Evolutionary conservation across 768 basidiomycete genomes (phyloP).

Genomic region (Russula dissimulans): DNA sequence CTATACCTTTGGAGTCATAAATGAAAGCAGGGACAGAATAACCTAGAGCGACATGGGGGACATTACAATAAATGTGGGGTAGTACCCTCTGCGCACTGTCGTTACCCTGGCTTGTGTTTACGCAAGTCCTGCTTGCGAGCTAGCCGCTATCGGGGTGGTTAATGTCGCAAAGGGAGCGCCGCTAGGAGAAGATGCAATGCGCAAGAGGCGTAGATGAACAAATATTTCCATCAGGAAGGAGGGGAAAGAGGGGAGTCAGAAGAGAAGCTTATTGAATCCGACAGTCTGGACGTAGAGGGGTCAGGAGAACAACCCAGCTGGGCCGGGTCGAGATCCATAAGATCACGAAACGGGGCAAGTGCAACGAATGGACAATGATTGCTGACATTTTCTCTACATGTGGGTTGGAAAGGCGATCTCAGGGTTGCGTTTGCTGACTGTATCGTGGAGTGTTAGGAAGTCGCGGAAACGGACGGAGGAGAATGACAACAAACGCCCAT

Average conservation of each 20-base stretch:
- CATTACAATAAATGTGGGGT: slow-evolving; percentile 12
- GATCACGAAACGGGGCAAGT: slow-evolving; percentile 14
- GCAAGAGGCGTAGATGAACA: slow-evolving; percentile 18
- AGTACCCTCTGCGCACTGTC: neutral
- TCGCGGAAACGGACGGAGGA: slow-evolving; percentile 18
- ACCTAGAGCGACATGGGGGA: slow-evolving; percentile 9
- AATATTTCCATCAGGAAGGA: slow-evolving; percentile 21
- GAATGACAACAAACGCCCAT: slow-evolving; percentile 8
- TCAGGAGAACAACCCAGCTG: slow-evolving; percentile 10
- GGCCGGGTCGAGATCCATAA: slow-evolving; percentile 9
- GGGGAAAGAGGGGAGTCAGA: slow-evolving; percentile 17
- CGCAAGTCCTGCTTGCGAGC: slow-evolving; percentile 1
- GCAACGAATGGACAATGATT: slow-evolving; percentile 1
- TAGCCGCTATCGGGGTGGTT: slow-evolving; percentile 11
- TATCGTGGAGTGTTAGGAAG: slow-evolving; percentile 15
- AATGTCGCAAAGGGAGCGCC: slow-evolving; percentile 10
- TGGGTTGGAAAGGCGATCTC: slow-evolving; percentile 14
- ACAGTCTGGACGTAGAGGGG: slow-evolving; percentile 16
- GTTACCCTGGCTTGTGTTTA: neutral
- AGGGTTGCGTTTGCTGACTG: slow-evolving; percentile 17
- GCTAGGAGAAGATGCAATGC: slow-evolving; percentile 13
- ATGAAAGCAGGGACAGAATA: slow-evolving; percentile 2
- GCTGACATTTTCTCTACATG: slow-evolving; percentile 1
- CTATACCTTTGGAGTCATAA: neutral
- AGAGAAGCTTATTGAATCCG: slow-evolving; percentile 18